These are phyloP conservation scores for Leishmania major DNA, from an alignment of 208 protist species.

Conservation along the genomic window DNA sequence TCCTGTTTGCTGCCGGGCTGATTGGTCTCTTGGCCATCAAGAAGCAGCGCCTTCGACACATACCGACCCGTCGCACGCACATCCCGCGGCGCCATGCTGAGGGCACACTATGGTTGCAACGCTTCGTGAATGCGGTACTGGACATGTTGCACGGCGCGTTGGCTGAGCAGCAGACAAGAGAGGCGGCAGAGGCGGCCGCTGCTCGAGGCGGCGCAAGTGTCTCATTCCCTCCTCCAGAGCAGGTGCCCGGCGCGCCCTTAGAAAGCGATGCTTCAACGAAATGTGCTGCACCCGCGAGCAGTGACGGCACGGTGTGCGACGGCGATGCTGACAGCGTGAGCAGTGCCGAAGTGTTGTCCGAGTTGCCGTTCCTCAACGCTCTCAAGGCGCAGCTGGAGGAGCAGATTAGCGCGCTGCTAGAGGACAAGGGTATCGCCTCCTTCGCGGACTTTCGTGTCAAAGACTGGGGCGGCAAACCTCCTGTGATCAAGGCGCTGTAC, in stretches of 20 bases:
- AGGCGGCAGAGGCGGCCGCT: conserved; percentile 8
- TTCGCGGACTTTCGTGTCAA: conserved; percentile 67
- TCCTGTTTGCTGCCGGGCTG: conserved; percentile 26
- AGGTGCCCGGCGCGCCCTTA: too few species aligned
- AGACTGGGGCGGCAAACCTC: conserved; percentile 62
- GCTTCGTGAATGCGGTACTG: conserved; percentile 54
- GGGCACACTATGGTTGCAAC: conserved; percentile 75
- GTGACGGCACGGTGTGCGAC: neutral
- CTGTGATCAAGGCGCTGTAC: conserved; percentile 64
- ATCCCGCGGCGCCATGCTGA: conserved; percentile 79
- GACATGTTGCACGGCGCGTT: conserved; percentile 57
- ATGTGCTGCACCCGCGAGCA: neutral
- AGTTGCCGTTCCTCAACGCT: conserved; percentile 27
- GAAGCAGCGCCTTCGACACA: conserved; percentile 70
- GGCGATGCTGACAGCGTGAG: conserved; percentile 19
- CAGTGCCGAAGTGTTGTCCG: conserved; percentile 16
- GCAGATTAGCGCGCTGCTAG: conserved; percentile 71
- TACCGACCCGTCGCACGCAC: conserved; percentile 72
- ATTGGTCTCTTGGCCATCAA: conserved; percentile 60
- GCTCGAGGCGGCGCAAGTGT: neutral
- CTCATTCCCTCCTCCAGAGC: neutral
- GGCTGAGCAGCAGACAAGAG: conserved; percentile 23
- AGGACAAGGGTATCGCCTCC: conserved; percentile 81
- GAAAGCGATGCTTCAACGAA: neutral
- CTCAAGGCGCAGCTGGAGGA: conserved; percentile 65